Conservation (phyloP, 805 yeast species). For the Saccharomyces mikatae region DNA sequence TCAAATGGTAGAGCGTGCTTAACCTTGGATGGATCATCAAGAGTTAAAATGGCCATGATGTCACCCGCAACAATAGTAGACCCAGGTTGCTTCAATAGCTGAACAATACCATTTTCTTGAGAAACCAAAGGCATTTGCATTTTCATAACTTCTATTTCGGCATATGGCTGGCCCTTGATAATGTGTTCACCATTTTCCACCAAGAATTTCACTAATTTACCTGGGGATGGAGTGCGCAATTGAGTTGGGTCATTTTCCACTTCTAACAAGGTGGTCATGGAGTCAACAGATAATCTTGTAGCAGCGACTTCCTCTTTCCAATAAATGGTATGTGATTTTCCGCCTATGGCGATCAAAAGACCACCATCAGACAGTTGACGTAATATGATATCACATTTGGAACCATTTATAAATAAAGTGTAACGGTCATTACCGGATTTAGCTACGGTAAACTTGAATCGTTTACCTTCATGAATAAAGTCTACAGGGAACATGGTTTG, state of each 20-base stretch:
- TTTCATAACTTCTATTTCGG: slow-evolving; percentile 99
- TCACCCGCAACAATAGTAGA: slow-evolving; percentile 96
- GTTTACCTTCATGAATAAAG: slow-evolving; percentile 87
- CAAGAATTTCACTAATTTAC: slow-evolving; percentile 86
- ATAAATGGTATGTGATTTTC: slow-evolving; percentile 89
- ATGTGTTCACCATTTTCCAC: slow-evolving; percentile 96
- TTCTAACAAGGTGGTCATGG: slow-evolving; percentile 89
- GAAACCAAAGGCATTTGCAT: slow-evolving; percentile 98
- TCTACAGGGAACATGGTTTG: slow-evolving; percentile 88
- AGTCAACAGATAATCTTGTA: slow-evolving; percentile 88
- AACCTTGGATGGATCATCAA: slow-evolving; percentile 95
- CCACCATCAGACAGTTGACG: slow-evolving; percentile 94
- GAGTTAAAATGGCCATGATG: slow-evolving; percentile 84
- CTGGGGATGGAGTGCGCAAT: slow-evolving; percentile 97
- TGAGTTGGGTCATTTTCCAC: slow-evolving; percentile 98
- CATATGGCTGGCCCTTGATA: slow-evolving; percentile 84
- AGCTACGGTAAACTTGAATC: slow-evolving; percentile 93
- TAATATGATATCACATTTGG: slow-evolving; percentile 80
- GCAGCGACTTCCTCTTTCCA: slow-evolving; percentile 98
- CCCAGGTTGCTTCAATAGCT: slow-evolving; percentile 94
- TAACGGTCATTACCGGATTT: slow-evolving; percentile 79
- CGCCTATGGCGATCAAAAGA: slow-evolving; percentile 75
- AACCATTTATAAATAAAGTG: slow-evolving; percentile 88
- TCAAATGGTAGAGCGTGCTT: slow-evolving; percentile 94
- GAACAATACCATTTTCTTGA: slow-evolving; percentile 87